These are phyloP conservation scores for Chytriomyces confervae DNA, from an alignment of 192 early-diverging fungal genomes.

Conservation along the genomic window DNA sequence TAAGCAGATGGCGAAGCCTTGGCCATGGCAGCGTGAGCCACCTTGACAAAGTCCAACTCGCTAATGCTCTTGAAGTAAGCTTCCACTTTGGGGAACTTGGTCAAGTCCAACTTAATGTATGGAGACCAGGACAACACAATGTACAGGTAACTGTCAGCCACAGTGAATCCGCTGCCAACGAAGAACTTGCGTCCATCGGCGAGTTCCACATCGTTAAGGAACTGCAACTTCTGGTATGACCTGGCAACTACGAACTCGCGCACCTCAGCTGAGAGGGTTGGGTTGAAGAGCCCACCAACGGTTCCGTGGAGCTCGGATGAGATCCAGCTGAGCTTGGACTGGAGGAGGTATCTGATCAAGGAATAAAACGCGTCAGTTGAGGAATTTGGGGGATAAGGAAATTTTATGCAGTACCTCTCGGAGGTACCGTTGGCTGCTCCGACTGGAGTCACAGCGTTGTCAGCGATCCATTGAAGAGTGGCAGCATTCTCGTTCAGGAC, in stretches of 20 bases:
- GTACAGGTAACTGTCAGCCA: slow-evolving; percentile 41
- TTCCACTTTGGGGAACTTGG: slow-evolving; percentile 34
- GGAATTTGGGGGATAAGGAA: too few species aligned
- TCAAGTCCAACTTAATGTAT: slow-evolving; percentile 38
- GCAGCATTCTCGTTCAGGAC: too few species aligned
- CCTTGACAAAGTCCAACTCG: slow-evolving; percentile 43
- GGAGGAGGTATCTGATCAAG: slow-evolving; percentile 34
- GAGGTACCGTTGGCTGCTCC: slow-evolving; percentile 9
- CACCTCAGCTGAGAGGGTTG: slow-evolving; percentile 24
- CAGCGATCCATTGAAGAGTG: not conserved
- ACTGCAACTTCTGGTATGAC: slow-evolving; percentile 15
- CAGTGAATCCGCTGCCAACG: slow-evolving; percentile 41
- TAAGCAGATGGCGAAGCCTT: too few species aligned
- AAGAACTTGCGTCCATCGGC: slow-evolving; percentile 40
- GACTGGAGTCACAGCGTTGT: slow-evolving; percentile 10
- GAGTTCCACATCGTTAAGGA: slow-evolving; percentile 42
- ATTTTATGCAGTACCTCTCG: not conserved
- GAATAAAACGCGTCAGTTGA: too few species aligned
- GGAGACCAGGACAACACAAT: slow-evolving; percentile 32
- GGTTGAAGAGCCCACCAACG: slow-evolving; percentile 29
- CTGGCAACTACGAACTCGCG: slow-evolving; percentile 22
- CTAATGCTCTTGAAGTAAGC: slow-evolving; percentile 35
- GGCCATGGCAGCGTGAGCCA: slow-evolving; percentile 37
- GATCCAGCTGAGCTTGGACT: slow-evolving; percentile 41
- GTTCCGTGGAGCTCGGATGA: slow-evolving; percentile 36